Base-by-base conservation (phyloP, 352 stramenopile genomes). In the Aphanomyces cochlioides region DNA sequence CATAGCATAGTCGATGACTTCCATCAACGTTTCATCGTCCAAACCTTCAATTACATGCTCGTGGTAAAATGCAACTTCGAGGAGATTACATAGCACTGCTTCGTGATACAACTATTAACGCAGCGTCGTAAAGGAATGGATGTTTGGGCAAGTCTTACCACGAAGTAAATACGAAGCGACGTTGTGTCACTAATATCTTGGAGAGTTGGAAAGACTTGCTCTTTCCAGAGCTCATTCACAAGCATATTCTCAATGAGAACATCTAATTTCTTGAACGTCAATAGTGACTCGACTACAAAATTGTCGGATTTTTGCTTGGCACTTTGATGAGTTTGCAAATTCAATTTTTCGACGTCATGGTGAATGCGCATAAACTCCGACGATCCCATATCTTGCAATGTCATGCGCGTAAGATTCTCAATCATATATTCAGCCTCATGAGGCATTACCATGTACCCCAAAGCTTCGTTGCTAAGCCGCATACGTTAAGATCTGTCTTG, bases 1-100 rank as follows among this genome's bases (percentile, higher is more conserved):
- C 72, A 92, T 84, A 66, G 84, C 96, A 70, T 97, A 98, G 82
- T 98, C 94, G n/a, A 97, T 70, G 5, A 98, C 74, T 60, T 98
- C 94, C n/a, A 98, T 66, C 48, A 97, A 75, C 28, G 89, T 74
- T 47, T 98, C 85, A 39, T 95, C 92, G n/a, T 90, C 81, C 57
- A 93, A 66, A 38, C 81, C 88, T 77, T 97, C 88, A 15, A 96
- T 74, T 7, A 94, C 80, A 63, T 96, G 90, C 47, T 96, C 87
- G 74, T 97, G 90, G 74, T 84, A 96, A 48, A 96, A 93, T 3
- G 90, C 77, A 28, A 96, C 86, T 65, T 97, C 90, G 5, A 97
- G 73, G 28, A 97, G 73, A 71, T 97, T 97, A 15, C 82, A 85
- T 12, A 97, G 70, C 13, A 88, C 87, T n/a, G 89, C 87, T 61